Evolutionary conservation across 164 flowering plant genomes (phyloP).

Genomic region (Annona squamosa): DNA sequence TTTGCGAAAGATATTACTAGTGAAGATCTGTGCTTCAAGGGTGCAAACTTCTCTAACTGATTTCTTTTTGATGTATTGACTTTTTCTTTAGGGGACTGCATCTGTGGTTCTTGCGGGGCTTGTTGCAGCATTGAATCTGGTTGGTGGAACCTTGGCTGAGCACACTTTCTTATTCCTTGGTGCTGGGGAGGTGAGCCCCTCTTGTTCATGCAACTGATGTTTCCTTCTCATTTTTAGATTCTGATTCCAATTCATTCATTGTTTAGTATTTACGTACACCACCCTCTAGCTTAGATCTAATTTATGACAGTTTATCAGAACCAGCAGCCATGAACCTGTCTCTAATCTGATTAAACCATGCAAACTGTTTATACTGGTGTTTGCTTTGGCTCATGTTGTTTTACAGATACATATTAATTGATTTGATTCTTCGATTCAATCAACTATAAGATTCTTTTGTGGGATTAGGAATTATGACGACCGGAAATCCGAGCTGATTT

Average conservation of each 20-base stretch:
- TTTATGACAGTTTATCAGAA: too few species aligned
- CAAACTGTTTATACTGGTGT: too few species aligned
- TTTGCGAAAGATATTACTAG: background rate
- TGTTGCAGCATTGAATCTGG: slow-evolving; percentile 58
- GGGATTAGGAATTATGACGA: too few species aligned
- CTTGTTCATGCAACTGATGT: background rate
- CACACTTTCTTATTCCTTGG: slow-evolving; percentile 88
- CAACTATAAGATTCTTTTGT: too few species aligned
- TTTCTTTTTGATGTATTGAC: slow-evolving; percentile 1
- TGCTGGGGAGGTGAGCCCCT: slow-evolving; percentile 70
- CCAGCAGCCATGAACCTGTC: too few species aligned
- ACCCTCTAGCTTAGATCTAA: background rate
- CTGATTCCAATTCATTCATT: background rate
- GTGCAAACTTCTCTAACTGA: background rate
- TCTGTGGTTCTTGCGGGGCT: slow-evolving; percentile 90
- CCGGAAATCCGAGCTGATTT: too few species aligned
- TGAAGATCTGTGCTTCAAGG: background rate
- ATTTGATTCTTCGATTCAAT: too few species aligned
- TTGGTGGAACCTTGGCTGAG: slow-evolving; percentile 63
- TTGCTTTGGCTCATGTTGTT: too few species aligned
- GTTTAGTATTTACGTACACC: background rate
- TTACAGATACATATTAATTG: too few species aligned
- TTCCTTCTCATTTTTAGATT: background rate
- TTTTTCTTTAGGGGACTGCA: slow-evolving; percentile 69
- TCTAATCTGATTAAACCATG: too few species aligned